Evolutionary conservation across 768 basidiomycete genomes (phyloP).

Genomic region (Macrolepiota dolichaula): DNA sequence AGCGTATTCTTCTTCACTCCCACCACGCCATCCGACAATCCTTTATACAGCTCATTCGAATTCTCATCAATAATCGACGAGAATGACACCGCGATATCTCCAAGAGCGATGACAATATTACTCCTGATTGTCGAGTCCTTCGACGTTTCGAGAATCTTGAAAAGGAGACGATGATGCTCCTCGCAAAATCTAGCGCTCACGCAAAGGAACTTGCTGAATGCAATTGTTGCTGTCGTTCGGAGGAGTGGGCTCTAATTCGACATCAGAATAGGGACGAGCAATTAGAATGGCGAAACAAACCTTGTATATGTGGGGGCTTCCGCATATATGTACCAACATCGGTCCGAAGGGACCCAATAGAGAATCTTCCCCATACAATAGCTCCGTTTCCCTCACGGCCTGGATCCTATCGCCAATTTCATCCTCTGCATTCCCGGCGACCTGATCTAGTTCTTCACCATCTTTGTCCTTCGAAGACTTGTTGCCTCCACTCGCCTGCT

Average conservation of each 20-base stretch:
- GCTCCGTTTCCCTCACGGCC: conserved; percentile 78
- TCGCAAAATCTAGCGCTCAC: conserved; percentile 95
- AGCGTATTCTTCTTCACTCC: conserved; percentile 99
- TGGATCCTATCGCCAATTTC: conserved; percentile 94
- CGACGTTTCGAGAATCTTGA: conserved; percentile 92
- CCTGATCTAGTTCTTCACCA: conserved; percentile 91
- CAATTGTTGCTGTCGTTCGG: conserved; percentile 80
- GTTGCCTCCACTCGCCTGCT: conserved; percentile 34
- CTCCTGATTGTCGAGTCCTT: conserved; percentile 87
- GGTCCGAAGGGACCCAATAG: conserved; percentile 85
- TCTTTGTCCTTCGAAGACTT: conserved; percentile 55
- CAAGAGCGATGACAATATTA: conserved; percentile 96
- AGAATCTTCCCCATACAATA: conserved; percentile 81
- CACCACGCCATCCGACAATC: conserved; percentile 80
- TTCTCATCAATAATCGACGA: conserved; percentile 97
- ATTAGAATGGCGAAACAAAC: conserved; percentile 36
- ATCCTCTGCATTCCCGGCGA: conserved; percentile 96
- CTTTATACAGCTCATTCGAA: conserved; percentile 91
- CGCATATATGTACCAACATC: conserved; percentile 86
- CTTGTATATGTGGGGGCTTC: conserved; percentile 89
- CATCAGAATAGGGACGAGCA: neutral
- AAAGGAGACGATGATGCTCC: conserved; percentile 79
- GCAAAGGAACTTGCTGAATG: conserved; percentile 96
- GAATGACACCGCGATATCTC: conserved; percentile 98
- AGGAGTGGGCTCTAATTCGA: conserved; percentile 73